Evolutionary conservation across 2,329 filamentous ascomycete genomes (phyloP).

Genomic region (Aspergillus jensenii): DNA sequence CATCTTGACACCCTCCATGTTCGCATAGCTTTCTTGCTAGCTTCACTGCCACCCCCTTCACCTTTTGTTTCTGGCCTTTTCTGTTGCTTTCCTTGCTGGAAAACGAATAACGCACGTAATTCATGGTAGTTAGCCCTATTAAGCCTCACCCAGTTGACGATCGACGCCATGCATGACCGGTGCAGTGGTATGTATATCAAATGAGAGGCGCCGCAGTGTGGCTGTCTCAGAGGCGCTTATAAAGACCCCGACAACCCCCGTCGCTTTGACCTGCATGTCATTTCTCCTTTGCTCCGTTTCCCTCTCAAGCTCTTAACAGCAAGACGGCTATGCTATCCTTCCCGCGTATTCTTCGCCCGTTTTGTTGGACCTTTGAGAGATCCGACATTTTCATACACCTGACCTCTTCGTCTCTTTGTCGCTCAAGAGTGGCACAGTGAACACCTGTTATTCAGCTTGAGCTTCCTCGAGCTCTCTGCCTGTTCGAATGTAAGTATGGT

Average conservation of each 20-base stretch:
- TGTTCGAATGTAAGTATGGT: not conserved
- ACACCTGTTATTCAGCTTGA: not conserved
- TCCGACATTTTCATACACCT: not conserved
- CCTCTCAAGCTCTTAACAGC: not conserved
- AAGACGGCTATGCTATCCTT: constrained; percentile 2
- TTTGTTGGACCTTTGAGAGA: not conserved
- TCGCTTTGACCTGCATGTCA: constrained; percentile 16
- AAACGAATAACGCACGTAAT: constrained; percentile 26
- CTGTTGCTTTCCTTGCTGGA: constrained; percentile 15
- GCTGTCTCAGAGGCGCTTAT: constrained; percentile 35
- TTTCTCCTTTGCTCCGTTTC: constrained; percentile 13
- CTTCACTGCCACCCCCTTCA: constrained; percentile 21
- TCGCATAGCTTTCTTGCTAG: constrained; percentile 11
- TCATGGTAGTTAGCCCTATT: constrained; percentile 25
- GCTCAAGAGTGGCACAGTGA: not conserved
- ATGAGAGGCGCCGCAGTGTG: constrained; percentile 42
- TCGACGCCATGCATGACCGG: constrained; percentile 48
- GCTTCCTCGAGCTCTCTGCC: not conserved
- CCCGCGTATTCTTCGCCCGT: not conserved
- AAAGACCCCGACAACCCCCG: constrained; percentile 29
- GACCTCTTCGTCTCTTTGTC: not conserved
- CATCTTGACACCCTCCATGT: constrained; percentile 15
- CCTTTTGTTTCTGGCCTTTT: constrained; percentile 24
- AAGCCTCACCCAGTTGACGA: constrained; percentile 41
- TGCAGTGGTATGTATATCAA: constrained; percentile 42